Evolutionary conservation across 1,139 yeast species (phyloP), one percentile per base, ranked within the genome.

Genomic region (Suhomyces wounanorum): DNA sequence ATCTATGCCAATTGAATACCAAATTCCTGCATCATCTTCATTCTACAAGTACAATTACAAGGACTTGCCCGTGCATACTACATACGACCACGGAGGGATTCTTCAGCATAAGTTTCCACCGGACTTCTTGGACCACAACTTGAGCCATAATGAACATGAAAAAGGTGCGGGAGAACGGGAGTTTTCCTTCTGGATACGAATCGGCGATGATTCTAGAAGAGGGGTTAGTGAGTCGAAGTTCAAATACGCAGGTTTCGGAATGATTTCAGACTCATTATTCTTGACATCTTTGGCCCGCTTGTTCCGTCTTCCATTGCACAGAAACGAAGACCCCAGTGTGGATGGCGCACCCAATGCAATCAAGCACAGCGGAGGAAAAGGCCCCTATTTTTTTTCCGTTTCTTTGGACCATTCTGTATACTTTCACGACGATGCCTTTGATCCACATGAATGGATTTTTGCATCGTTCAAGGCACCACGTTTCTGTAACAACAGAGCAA

Each of bases 361-460:
- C 14, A 40, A 45, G n/a, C 42, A 51, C 6, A 54, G 56, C 13
- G 59, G 65, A 7, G 62, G 61, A 3, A 51, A 55, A 63, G 68
- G 53, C 59, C 64, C 52, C 40, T 62, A 63, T 53, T 73, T 69
- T 47, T 73, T 75, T 54, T 68, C 73, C 5, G 74, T 75, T 3
- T 72, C 78, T 8, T 65, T 76, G 49, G 81, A 76, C 60, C 81
- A 76, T 53, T 59, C 74, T 8, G 64, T 76, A 8, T 73, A 66
- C 53, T 72, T 72, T 58, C 81, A 76, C 54, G 79, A 75, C 51
- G 77, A 68, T 45, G 68, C 67, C 43, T 75, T 75, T 49, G 76
- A 75, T 53, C 79, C 78, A 1, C 69, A 69, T 7, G 60, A 69
- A 28, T 76, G 79, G 78, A 60, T 68, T 44, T 71, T 67, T 47